Evolutionary conservation across 2,329 filamentous ascomycete genomes (phyloP).

Genomic region (Diaporthe aspalathi): DNA sequence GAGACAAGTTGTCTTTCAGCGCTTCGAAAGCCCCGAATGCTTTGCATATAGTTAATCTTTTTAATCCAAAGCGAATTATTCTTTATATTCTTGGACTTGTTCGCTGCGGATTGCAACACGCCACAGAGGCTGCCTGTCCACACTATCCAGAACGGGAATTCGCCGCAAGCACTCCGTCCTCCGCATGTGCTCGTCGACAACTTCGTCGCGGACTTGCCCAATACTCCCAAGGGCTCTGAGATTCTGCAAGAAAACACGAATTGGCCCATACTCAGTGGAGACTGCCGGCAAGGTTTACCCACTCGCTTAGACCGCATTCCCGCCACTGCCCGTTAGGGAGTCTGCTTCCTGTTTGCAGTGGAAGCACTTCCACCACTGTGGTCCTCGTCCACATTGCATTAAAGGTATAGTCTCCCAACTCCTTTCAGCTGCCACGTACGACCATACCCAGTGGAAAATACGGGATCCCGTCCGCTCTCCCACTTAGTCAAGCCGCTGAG

Average conservation of each 20-base stretch:
- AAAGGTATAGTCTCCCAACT: neutral
- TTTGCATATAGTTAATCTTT: constrained; percentile 10
- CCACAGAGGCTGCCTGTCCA: neutral
- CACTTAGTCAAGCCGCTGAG: constrained; percentile 27
- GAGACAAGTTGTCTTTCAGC: neutral
- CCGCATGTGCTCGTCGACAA: neutral
- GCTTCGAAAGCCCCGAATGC: neutral
- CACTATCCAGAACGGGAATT: too few species aligned
- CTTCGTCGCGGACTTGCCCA: too few species aligned
- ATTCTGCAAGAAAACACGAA: neutral
- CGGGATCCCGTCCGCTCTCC: constrained; percentile 30
- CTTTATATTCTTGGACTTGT: neutral
- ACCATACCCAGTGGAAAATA: constrained; percentile 32
- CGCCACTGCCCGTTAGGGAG: neutral
- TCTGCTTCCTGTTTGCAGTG: neutral
- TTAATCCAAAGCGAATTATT: neutral
- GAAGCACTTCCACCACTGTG: neutral
- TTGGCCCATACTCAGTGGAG: too few species aligned
- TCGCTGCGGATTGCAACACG: neutral
- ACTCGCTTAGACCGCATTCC: neutral
- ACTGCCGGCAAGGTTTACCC: neutral
- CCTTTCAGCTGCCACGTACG: neutral
- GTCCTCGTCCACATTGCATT: neutral
- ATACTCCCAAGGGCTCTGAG: too few species aligned
- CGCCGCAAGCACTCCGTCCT: neutral